A percentile compares a stretch with the other conserved stretches of the same genome.
These are phyloP conservation scores for Annulohypoxylon bovei DNA, from an alignment of 495 filamentous ascomycete genomes.

Conservation along the genomic window DNA sequence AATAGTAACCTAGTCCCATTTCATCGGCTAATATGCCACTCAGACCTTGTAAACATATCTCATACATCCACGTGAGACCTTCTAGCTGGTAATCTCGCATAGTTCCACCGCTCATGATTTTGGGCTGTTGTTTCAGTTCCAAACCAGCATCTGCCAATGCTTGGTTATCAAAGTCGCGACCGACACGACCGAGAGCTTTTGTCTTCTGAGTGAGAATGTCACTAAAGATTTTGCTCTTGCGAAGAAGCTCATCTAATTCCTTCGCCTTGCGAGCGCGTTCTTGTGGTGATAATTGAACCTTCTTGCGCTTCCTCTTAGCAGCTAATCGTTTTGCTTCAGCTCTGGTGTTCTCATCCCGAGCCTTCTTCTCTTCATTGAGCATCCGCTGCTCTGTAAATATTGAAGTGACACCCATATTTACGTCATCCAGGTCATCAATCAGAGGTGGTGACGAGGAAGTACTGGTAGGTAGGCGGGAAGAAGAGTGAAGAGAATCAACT, in stretches of 20 bases:
- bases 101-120: constrained; percentile 82
- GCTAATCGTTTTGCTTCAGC: constrained; percentile 56
- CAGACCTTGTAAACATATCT: constrained; percentile 80
- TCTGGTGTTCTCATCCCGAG: constrained; percentile 61
- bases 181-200: constrained; percentile 62
- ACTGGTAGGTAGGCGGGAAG: constrained; percentile 52
- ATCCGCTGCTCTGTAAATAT: constrained; percentile 44
- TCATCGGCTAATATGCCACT: constrained; percentile 97
- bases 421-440: constrained; percentile 13
- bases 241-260: constrained; percentile 61
- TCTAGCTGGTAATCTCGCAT: constrained; percentile 97
- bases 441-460: constrained; percentile 56
- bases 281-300: constrained; percentile 58
- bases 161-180: constrained; percentile 62
- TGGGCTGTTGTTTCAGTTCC: constrained; percentile 83
- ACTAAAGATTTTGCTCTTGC: constrained; percentile 59
- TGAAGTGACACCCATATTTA: constrained; percentile 48
- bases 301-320: constrained; percentile 57
- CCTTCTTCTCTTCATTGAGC: constrained; percentile 54
- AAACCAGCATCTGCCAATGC: constrained; percentile 79
- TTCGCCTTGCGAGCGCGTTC: constrained; percentile 63
- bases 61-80: constrained; percentile 94
- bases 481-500: constrained; percentile 43
- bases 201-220: constrained; percentile 66
- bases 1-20: constrained; percentile 81